Percentiles rank a stretch among this genome's conserved stretches.
phyloP scores from a whole-genome alignment of 768 basidiomycete genomes.

The Leccinum variicolor region DNA sequence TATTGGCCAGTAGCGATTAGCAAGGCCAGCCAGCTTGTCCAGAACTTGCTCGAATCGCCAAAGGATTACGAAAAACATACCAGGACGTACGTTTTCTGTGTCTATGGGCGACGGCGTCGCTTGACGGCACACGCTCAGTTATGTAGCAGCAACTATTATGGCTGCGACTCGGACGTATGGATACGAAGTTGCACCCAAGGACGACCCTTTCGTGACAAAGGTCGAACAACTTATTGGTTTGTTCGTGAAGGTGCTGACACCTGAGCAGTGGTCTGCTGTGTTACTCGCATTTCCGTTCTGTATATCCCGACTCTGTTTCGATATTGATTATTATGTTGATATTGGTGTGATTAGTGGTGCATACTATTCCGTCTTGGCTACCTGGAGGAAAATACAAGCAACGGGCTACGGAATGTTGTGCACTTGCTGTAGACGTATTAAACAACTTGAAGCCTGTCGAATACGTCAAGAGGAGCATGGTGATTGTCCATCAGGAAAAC shows the following conservation, averaged over 20 bases:
- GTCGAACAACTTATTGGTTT: conserved; percentile 9
- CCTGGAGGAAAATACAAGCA: conserved; percentile 29
- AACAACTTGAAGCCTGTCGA: conserved; percentile 15
- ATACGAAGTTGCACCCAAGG: conserved; percentile 19
- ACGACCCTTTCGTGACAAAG: conserved; percentile 27
- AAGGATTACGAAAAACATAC: conserved; percentile 15
- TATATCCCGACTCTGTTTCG: conserved; percentile 5
- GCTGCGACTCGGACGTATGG: conserved; percentile 19
- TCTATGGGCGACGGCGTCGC: not conserved
- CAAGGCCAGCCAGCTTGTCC: conserved; percentile 21
- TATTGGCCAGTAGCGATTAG: conserved; percentile 16
- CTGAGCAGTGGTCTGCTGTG: conserved; percentile 21
- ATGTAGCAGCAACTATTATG: too few relatives aligned
- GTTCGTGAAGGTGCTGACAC: conserved; percentile 9
- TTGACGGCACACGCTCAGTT: not conserved
- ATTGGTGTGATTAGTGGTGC: conserved; percentile 7
- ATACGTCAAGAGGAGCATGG: conserved; percentile 25
- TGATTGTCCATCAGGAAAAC: not conserved
- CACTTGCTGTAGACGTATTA: conserved; percentile 22
- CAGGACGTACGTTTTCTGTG: conserved; percentile 22
- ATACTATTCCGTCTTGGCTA: conserved; percentile 34
- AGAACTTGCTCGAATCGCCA: conserved; percentile 20
- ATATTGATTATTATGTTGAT: not conserved
- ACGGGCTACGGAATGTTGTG: conserved; percentile 13
- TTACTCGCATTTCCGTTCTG: conserved; percentile 23